Evolutionary conservation across 2,329 filamentous ascomycete species (phyloP), one percentile per base, ranked within the genome.

Genomic region (Malbranchea cinnamomea): DNA sequence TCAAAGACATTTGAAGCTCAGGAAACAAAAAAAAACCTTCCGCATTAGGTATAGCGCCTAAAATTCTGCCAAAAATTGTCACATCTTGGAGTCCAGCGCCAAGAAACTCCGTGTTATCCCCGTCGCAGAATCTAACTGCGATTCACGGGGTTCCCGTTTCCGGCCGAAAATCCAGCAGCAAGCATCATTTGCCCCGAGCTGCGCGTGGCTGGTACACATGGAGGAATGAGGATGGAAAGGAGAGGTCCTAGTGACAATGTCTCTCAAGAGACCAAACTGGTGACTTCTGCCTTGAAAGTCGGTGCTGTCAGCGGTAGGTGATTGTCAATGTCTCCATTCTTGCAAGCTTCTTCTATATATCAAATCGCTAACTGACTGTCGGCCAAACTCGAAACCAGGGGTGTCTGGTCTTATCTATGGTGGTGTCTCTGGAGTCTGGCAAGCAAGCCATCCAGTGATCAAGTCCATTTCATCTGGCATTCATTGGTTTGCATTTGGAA

Each of bases 401-500:
- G 54, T 60, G 14, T 59, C 65, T 26, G 79, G 79, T 18, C 50
- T 76, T 15, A 49, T 79, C 17, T 62, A 71, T 30, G 78, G 78
- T 20, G 74, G 78, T 30, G 68, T 76, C 28, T 67, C 68, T 20
- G 84, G 82, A 16, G 76, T 91, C 26, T 53, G 85, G 27, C 68
- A 73, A 34, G 76, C 77, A 11, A 70, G 68, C 9, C 75, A 80
- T 3, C 65, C 69, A 3, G 50, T 72, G 2, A 54, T 87, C 5
- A 87, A 83, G 55, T 76, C 81, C 0, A 42, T 77, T 8, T 67
- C 75, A 21, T 74, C 77, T 13, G 78, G 81, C 11, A 61, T 81
- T 23, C 83, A 92, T 56, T 93, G 81, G 71, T 82, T 82, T 53
- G 66, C 71, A 23, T 65, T 91, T 22, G 82, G 82, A 20, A 71